phyloP scores from a whole-genome alignment of 2,329 filamentous ascomycete genomes.

The Plectosphaerella cucumerina region DNA sequence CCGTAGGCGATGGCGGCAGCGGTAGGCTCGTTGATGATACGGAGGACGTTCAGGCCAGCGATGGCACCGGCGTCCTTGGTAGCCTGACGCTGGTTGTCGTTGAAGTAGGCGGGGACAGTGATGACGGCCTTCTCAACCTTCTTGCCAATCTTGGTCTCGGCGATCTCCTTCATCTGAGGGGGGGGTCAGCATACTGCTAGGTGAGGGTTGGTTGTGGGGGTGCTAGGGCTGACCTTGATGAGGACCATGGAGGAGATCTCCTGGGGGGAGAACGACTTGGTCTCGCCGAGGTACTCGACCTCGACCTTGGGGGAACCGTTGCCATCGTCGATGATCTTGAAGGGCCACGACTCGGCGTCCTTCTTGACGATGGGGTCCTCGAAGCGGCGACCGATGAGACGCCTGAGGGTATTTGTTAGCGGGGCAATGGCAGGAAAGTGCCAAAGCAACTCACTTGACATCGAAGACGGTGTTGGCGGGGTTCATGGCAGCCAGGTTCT shows the following conservation, averaged over 20 bases:
- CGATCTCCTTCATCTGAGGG: slow-evolving; percentile 94
- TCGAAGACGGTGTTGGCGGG: slow-evolving; percentile 97
- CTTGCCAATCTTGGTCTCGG: slow-evolving; percentile 96
- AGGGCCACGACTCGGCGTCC: slow-evolving; percentile 98
- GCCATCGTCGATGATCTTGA: slow-evolving; percentile 86
- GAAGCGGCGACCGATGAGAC: slow-evolving; percentile 93
- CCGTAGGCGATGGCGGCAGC: slow-evolving; percentile 98
- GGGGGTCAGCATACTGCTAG: slow-evolving; percentile 3
- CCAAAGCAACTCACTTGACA: slow-evolving; percentile 71
- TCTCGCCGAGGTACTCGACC: slow-evolving; percentile 93
- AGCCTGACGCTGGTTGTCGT: slow-evolving; percentile 99
- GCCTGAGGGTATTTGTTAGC: slow-evolving; percentile 51
- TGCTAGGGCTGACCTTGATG: slow-evolving; percentile 67
- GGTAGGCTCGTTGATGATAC: slow-evolving; percentile 99
- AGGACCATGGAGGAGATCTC: slow-evolving; percentile 99
- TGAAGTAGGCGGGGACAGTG: slow-evolving; percentile 99
- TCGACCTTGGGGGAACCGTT: slow-evolving; percentile 85
- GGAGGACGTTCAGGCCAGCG: slow-evolving; percentile 93
- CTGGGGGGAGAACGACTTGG: slow-evolving; percentile 94
- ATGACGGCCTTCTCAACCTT: slow-evolving; percentile 99
- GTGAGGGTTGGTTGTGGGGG: not conserved
- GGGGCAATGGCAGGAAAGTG: not conserved
- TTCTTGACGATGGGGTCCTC: slow-evolving; percentile 97
- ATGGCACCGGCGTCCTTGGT: slow-evolving; percentile 99
- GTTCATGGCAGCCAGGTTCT: slow-evolving; percentile 99